Evolutionary conservation across 169 alveolate genomes (phyloP).

Genomic region (Neospora caninum): DNA sequence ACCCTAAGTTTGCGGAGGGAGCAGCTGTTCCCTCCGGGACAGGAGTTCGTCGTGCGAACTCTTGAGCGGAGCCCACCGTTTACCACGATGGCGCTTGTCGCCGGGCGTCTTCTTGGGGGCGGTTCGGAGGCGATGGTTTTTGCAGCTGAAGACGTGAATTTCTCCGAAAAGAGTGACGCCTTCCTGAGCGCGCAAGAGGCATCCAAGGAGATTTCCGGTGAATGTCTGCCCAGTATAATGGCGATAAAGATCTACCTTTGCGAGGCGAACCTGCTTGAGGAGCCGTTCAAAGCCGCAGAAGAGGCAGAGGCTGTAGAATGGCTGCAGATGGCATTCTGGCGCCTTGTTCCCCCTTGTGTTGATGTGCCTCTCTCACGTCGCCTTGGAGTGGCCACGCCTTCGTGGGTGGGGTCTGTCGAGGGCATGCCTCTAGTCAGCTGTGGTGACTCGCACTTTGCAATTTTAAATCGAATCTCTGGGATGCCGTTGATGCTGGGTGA

Average conservation of each 20-base stretch:
- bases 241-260: conserved; percentile 16
- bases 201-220: background rate
- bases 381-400: conserved; percentile 2
- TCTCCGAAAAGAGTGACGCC: background rate
- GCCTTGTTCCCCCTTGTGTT: background rate
- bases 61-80: background rate
- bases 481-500: conserved; percentile 42
- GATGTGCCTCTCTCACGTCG: background rate
- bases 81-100: conserved; percentile 1
- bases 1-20: background rate
- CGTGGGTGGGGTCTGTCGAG: background rate
- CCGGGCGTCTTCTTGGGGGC: conserved; percentile 21
- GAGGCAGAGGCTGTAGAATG: conserved; percentile 26
- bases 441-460: conserved; percentile 6
- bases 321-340: conserved; percentile 46
- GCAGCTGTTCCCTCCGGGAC: conserved; percentile 14
- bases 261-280: background rate
- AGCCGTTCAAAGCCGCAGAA: background rate
- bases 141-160: background rate
- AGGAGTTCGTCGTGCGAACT: background rate
- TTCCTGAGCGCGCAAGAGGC: background rate
- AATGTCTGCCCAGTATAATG: background rate
- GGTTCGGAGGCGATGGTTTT: conserved; percentile 42
- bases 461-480: background rate
- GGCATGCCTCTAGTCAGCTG: conserved; percentile 10